Evolutionary conservation across 1,284 basidiomycete species (phyloP).

Genomic region (Cerrena zonata): DNA sequence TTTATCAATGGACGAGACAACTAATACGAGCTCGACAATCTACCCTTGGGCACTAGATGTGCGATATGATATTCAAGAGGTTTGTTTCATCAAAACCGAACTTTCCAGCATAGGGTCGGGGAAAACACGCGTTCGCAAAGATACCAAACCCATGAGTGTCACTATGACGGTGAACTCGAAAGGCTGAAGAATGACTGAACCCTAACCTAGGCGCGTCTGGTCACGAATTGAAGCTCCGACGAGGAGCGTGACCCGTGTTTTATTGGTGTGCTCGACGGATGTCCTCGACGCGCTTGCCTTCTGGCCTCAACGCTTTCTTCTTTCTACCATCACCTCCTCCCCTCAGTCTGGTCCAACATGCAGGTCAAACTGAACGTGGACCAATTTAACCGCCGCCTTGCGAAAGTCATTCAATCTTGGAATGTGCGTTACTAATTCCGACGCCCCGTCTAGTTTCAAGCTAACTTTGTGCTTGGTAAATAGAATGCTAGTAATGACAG

Average conservation of each 20-base stretch:
- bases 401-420: conserved; percentile 69
- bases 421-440: conserved; percentile 45
- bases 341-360: conserved; percentile 26
- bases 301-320: conserved; percentile 7
- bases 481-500: conserved; percentile 62
- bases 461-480: neutral
- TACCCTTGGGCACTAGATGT: too few relatives aligned
- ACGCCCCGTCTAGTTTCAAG: neutral
- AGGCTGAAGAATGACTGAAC: conserved; percentile 7
- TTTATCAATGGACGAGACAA: too few relatives aligned
- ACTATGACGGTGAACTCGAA: too few relatives aligned
- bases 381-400: conserved; percentile 63
- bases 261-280: conserved; percentile 11
- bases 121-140: too few relatives aligned
- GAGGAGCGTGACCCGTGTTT: conserved; percentile 19
- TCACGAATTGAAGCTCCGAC: conserved; percentile 10
- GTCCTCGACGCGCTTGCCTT: conserved; percentile 20
- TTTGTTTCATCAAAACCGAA: too few relatives aligned
- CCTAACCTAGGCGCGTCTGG: conserved; percentile 10
- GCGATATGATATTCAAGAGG: too few relatives aligned
- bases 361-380: conserved; percentile 42
- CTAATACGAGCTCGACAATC: too few relatives aligned
- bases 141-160: too few relatives aligned
- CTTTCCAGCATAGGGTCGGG: too few relatives aligned
- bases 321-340: conserved; percentile 13